Evolutionary conservation across 306 rosid genomes (phyloP).

Genomic region (Hippophae gyantsensis): DNA sequence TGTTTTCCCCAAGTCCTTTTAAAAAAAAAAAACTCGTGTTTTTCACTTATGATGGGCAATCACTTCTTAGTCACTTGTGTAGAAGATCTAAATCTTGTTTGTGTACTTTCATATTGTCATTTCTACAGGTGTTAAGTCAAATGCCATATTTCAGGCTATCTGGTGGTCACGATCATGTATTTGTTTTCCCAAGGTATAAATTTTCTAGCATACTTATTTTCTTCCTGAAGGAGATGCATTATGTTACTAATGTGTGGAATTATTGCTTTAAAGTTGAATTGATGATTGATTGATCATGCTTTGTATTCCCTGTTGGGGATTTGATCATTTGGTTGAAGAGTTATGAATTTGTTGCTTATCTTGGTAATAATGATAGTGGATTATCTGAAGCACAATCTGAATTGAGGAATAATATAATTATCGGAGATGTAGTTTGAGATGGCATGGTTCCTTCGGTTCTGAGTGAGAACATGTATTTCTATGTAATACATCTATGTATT

Average conservation of each 20-base stretch:
- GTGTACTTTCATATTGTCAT: background rate
- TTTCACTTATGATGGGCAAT: too few relatives aligned
- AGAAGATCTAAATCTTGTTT: background rate
- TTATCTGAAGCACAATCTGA: too few relatives aligned
- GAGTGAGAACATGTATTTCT: too few relatives aligned
- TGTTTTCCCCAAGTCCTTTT: background rate
- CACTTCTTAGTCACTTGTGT: background rate
- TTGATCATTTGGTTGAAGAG: too few relatives aligned
- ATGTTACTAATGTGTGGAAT: too few relatives aligned
- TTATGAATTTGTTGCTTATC: too few relatives aligned
- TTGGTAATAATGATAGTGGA: too few relatives aligned
- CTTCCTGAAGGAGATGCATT: background rate
- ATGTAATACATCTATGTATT: too few relatives aligned
- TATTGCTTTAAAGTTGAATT: background rate
- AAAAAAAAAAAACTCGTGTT: background rate
- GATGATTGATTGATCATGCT: background rate
- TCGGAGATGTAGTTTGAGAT: too few relatives aligned
- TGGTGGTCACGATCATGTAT: conserved; percentile 87
- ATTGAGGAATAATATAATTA: too few relatives aligned
- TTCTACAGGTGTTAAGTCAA: conserved; percentile 67
- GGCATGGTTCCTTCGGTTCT: too few relatives aligned
- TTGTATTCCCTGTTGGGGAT: background rate
- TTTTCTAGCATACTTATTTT: background rate
- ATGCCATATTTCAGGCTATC: conserved; percentile 92
- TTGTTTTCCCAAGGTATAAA: conserved; percentile 83